A percentile compares a stretch with the other conserved stretches of the same genome.
These are phyloP conservation scores for Sugiyamaella pinicola DNA, from an alignment of 1,139 yeast species.

Conservation along the genomic window DNA sequence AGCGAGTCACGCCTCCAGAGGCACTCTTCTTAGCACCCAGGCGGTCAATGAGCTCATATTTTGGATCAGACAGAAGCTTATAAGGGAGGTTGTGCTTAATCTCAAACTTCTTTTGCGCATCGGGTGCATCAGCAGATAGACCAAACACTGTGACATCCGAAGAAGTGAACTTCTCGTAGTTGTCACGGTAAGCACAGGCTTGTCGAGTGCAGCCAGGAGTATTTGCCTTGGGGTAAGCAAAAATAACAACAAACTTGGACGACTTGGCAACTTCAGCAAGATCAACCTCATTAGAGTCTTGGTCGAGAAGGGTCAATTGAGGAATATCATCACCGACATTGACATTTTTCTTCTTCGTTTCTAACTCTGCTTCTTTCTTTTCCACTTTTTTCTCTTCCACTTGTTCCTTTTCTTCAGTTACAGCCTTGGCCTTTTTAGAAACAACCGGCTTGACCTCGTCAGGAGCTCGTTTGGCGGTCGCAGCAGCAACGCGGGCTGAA, in stretches of 20 bases:
- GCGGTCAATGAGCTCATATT: slow-evolving; percentile 62
- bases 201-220: slow-evolving; percentile 95
- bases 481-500: slow-evolving; percentile 24
- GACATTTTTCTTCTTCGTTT: slow-evolving; percentile 18
- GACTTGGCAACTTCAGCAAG: slow-evolving; percentile 30
- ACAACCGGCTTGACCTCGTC: slow-evolving; percentile 18
- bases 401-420: slow-evolving; percentile 11
- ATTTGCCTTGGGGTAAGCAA: slow-evolving; percentile 84
- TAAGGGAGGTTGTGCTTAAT: slow-evolving; percentile 72
- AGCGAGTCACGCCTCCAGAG: slow-evolving; percentile 68
- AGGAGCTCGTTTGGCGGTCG: slow-evolving; percentile 19
- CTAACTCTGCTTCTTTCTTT: slow-evolving; percentile 2
- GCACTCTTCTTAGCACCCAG: slow-evolving; percentile 84
- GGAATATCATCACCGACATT: slow-evolving; percentile 71
- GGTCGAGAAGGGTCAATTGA: slow-evolving; percentile 59
- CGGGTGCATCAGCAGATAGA: slow-evolving; percentile 67
- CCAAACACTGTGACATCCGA: slow-evolving; percentile 46
- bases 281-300: slow-evolving; percentile 61
- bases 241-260: slow-evolving; percentile 43
- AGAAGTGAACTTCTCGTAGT: slow-evolving; percentile 55
- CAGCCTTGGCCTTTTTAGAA: slow-evolving; percentile 19
- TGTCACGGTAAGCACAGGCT: slow-evolving; percentile 83
- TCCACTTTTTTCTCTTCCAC: slow-evolving; percentile 14
- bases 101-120: slow-evolving; percentile 75
- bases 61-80: slow-evolving; percentile 75